Percentiles rank a stretch among this genome's conserved stretches.
Evolutionary conservation across 192 early-diverging fungal genomes (phyloP).

Genomic region (Entophlyctis luteolus): DNA sequence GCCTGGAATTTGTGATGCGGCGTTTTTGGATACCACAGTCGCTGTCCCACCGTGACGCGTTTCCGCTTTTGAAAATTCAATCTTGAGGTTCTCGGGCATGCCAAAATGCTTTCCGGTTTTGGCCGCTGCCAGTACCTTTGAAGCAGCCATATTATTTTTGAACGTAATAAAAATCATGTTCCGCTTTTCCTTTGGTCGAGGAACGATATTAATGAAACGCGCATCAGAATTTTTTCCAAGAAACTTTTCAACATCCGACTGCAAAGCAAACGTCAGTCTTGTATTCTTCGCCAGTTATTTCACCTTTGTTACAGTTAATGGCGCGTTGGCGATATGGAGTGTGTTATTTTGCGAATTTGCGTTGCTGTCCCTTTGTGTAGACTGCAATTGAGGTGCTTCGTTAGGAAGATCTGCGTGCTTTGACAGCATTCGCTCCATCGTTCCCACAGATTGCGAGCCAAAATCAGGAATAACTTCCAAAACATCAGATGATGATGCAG

Average conservation of each 20-base stretch:
- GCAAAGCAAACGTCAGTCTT: not conserved
- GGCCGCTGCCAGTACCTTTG: constrained; percentile 17
- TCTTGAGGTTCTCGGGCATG: constrained; percentile 38
- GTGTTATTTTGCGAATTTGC: constrained; percentile 22
- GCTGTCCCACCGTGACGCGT: constrained; percentile 6
- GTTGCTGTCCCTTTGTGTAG: not conserved
- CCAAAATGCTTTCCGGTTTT: constrained; percentile 30
- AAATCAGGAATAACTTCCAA: constrained; percentile 33
- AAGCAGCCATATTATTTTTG: constrained; percentile 21
- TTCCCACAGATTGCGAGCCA: too few species aligned
- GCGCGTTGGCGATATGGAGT: constrained; percentile 38
- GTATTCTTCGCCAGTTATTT: not conserved
- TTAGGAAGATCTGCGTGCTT: too few species aligned
- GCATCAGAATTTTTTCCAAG: constrained; percentile 34
- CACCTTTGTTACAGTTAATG: constrained; percentile 37
- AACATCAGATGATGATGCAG: constrained; percentile 23
- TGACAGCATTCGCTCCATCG: too few species aligned
- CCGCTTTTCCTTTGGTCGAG: constrained; percentile 38
- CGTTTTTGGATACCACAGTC: not conserved
- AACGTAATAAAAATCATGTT: constrained; percentile 45
- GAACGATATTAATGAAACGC: constrained; percentile 40
- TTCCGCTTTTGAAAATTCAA: constrained; percentile 39
- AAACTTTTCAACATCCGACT: constrained; percentile 37
- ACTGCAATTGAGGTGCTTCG: not conserved
- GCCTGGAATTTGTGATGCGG: constrained; percentile 19